phyloP scores from a whole-genome alignment of 2,329 filamentous ascomycete genomes.

The Paraphoma chrysanthemicola region DNA sequence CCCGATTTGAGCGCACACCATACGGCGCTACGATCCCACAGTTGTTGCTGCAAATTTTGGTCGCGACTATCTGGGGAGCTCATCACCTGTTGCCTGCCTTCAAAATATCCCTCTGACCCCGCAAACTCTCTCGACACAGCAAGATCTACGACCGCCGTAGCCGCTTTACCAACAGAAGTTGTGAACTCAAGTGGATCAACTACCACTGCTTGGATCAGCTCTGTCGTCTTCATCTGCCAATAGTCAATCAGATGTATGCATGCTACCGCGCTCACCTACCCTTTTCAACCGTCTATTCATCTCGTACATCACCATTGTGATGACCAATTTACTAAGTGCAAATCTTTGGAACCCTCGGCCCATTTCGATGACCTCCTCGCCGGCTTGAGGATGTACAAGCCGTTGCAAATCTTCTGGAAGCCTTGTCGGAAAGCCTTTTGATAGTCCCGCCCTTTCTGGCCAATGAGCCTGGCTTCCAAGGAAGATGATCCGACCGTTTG shows the following conservation, averaged over 20 bases:
- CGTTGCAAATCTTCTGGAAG: constrained; percentile 45
- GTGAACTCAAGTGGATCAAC: constrained; percentile 50
- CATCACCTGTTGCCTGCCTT: constrained; percentile 34
- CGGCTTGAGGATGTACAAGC: constrained; percentile 44
- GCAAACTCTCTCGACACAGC: constrained; percentile 32
- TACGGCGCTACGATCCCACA: constrained; percentile 46
- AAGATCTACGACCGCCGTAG: constrained; percentile 37
- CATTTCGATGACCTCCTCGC: constrained; percentile 38
- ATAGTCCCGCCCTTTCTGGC: constrained; percentile 45
- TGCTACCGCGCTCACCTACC: constrained; percentile 21
- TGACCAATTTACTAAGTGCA: constrained; percentile 52
- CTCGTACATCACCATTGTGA: constrained; percentile 51
- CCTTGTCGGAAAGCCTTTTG: constrained; percentile 43
- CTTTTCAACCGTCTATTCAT: constrained; percentile 45
- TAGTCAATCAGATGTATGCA: neutral
- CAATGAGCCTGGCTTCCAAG: constrained; percentile 45
- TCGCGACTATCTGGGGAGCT: constrained; percentile 42
- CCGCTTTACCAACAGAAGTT: constrained; percentile 38
- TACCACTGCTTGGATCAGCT: constrained; percentile 37
- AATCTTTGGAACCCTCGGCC: constrained; percentile 55
- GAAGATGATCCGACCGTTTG: constrained; percentile 26
- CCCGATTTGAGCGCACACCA: constrained; percentile 32
- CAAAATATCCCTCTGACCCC: constrained; percentile 46
- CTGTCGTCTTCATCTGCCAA: constrained; percentile 21
- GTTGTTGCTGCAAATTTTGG: constrained; percentile 33